Base-by-base conservation (phyloP, 2,329 filamentous ascomycete genomes). In the Torrubiella hemipterigena region DNA sequence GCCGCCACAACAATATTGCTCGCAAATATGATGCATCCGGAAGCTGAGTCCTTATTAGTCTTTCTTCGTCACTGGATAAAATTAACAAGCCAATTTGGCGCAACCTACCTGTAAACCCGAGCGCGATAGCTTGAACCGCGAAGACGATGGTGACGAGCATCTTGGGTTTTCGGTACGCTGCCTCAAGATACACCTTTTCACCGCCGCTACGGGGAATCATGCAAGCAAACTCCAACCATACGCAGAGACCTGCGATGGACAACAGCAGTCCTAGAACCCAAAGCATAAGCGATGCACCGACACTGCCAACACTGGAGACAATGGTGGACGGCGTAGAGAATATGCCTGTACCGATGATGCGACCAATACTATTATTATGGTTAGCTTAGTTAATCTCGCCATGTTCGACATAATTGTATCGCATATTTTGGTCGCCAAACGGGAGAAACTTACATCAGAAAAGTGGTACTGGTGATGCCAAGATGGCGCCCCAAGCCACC, bases 321-420 rank as follows among this genome's bases (percentile, higher is more conserved):
- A 43, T 42, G 16, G 39, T 39, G 5, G 41, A 43, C 4, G 41
- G 41, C 4, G 39, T 42, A 7, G 41, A 40, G 17, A 43, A 43
- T 27, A 43, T 43, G 24, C 41, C 41, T 4, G 41, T 43, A 12
- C 41, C 41, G n/a, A 43, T 38, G 22, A 43, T 43, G 34, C 41
- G 41, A 8, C 41, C 41, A 33, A 43, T 33, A 25, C 41, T 41
- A 18, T 11, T 17, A 12, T 3, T 7, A 12, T 3, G 13, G 12
- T 24, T 27, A 30, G 21, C 12, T 23, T 19, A 12, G 6, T 20
- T n/a, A n/a, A n/a, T n/a, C n/a, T n/a, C n/a, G n/a, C n/a, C n/a
- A n/a, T n/a, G n/a, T n/a, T n/a, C n/a, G n/a, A n/a, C n/a, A n/a
- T n/a, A n/a, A n/a, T n/a, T n/a, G n/a, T n/a, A n/a, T n/a, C n/a